A percentile compares a stretch with the other conserved stretches of the same genome.
These are phyloP conservation scores for Kitagawia praeruptora DNA, from an alignment of 129 eudicot genomes.

Conservation along the genomic window DNA sequence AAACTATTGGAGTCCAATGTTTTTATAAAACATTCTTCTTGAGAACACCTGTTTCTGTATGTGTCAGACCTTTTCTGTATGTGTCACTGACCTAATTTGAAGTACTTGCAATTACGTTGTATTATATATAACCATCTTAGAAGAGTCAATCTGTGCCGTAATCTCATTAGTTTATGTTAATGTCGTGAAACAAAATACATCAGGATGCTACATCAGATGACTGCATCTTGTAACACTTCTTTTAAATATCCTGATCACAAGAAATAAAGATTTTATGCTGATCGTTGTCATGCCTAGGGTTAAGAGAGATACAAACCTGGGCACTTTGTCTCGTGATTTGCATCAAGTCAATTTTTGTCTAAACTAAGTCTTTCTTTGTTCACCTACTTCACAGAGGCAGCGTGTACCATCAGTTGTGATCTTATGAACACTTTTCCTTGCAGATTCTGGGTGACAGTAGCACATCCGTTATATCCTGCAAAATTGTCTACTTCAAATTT, in stretches of 20 bases:
- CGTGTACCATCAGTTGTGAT: background rate
- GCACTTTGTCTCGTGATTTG: background rate
- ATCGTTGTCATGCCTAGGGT: background rate
- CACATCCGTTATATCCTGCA: constrained; percentile 64
- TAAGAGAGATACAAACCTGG: background rate
- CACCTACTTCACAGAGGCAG: background rate
- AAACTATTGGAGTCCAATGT: background rate
- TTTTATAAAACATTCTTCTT: background rate
- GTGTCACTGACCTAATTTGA: background rate
- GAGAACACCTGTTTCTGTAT: background rate
- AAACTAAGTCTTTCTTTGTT: too few species aligned
- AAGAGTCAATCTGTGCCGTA: background rate
- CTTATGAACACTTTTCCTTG: constrained; percentile 17
- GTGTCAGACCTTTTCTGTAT: background rate
- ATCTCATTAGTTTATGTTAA: background rate
- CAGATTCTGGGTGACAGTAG: constrained; percentile 75
- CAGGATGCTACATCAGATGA: background rate
- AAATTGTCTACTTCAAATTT: constrained; percentile 58
- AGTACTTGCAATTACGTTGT: background rate
- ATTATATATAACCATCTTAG: background rate
- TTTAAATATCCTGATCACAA: background rate
- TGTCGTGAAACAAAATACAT: background rate
- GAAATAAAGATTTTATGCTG: background rate
- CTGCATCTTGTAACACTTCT: background rate
- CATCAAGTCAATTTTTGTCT: too few species aligned